These are phyloP conservation scores for Zelonia costaricensis DNA, from an alignment of 208 protist species.

Conservation along the genomic window DNA sequence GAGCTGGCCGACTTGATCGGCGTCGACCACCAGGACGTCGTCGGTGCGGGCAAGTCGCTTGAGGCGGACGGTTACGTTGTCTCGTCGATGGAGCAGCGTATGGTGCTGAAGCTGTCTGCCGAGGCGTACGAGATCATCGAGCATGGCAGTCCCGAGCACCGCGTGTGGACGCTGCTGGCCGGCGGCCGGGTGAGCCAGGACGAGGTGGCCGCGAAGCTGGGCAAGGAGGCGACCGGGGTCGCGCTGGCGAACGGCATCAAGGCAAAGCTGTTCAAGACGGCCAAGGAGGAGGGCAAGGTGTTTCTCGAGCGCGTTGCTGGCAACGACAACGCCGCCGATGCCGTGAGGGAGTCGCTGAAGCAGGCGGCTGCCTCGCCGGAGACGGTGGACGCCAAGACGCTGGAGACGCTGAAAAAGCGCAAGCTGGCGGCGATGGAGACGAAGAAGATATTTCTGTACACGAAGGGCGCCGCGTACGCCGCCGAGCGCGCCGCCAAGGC, in stretches of 20 bases:
- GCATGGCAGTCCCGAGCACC: conserved; percentile 91
- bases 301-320: conserved; percentile 48
- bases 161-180: conserved; percentile 58
- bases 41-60: conserved; percentile 92
- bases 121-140: conserved; percentile 82
- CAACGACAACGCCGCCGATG: conserved; percentile 35
- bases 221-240: conserved; percentile 63
- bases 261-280: conserved; percentile 89
- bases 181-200: conserved; percentile 45
- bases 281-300: conserved; percentile 70
- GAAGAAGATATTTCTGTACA: conserved; percentile 81
- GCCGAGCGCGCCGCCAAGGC: conserved; percentile 66
- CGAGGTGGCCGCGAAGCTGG: conserved; percentile 51
- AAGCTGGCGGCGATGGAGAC: conserved; percentile 85
- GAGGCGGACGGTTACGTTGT: conserved; percentile 79
- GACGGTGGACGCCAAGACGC: conserved; percentile 53
- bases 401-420: conserved; percentile 91
- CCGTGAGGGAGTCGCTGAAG: conserved; percentile 41
- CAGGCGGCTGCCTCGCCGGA: conserved; percentile 26
- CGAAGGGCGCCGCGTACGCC: conserved; percentile 81
- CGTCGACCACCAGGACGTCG: conserved; percentile 87
- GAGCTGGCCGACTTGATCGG: conserved; percentile 47
- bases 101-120: conserved; percentile 69
- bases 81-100: conserved; percentile 53
- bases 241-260: conserved; percentile 94